These are phyloP conservation scores for Lactarius quietus DNA, from an alignment of 768 basidiomycete species.

Conservation along the genomic window DNA sequence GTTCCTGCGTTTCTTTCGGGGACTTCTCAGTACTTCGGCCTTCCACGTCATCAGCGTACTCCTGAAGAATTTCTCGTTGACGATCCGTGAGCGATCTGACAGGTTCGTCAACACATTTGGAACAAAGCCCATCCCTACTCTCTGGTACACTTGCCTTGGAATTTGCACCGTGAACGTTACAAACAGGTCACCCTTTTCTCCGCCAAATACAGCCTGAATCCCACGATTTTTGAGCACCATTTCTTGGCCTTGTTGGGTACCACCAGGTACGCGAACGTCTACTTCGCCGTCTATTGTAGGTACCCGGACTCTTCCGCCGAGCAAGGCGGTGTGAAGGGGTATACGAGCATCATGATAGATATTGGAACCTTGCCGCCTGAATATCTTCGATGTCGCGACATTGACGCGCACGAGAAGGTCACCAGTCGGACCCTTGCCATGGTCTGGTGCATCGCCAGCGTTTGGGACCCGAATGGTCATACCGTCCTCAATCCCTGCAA, in stretches of 20 bases:
- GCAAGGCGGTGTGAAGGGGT: conserved; percentile 84
- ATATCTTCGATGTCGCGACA: conserved; percentile 78
- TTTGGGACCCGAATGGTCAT: conserved; percentile 83
- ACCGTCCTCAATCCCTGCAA: conserved; percentile 86
- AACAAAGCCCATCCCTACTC: conserved; percentile 8
- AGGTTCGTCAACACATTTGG: conserved; percentile 12
- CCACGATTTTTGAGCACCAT: conserved; percentile 91
- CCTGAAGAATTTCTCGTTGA: conserved; percentile 84
- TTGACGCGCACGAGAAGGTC: conserved; percentile 85
- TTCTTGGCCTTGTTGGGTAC: conserved; percentile 96
- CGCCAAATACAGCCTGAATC: conserved; percentile 56
- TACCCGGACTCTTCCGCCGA: conserved; percentile 91
- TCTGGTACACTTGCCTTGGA: conserved; percentile 65
- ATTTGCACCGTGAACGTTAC: conserved; percentile 85
- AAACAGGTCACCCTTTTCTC: conserved; percentile 78
- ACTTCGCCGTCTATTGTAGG: conserved; percentile 96
- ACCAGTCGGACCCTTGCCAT: conserved; percentile 72
- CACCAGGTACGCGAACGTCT: conserved; percentile 85
- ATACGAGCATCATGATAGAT: conserved; percentile 87
- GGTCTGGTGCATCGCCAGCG: conserved; percentile 79
- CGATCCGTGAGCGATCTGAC: conserved; percentile 73
- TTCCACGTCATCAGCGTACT: conserved; percentile 92
- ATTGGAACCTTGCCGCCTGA: conserved; percentile 88
- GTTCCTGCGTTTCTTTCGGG: conserved; percentile 26
- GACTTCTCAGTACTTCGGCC: conserved; percentile 42